phyloP scores from a whole-genome alignment of 495 filamentous ascomycete genomes.

The Xanthoparmelia taractica region DNA sequence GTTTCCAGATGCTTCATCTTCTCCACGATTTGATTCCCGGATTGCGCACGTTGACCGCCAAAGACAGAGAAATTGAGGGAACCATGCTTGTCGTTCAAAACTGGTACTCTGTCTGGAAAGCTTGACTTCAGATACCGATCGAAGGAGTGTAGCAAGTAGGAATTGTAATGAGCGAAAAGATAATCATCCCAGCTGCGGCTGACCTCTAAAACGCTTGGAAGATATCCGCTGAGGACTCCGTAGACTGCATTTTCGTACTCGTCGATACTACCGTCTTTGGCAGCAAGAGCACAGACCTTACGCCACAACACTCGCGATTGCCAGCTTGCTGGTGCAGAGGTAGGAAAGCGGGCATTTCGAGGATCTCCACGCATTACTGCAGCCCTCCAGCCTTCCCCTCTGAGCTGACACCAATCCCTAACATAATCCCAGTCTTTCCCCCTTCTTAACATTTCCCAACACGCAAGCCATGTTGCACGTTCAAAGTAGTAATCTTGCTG shows the following conservation, averaged over 20 bases:
- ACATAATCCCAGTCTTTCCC: constrained; percentile 65
- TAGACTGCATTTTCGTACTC: constrained; percentile 86
- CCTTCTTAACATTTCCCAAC: constrained; percentile 80
- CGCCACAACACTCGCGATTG: constrained; percentile 61
- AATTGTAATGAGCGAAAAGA: constrained; percentile 84
- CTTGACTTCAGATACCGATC: constrained; percentile 50
- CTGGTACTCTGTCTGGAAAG: constrained; percentile 36
- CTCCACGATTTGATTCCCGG: constrained; percentile 43
- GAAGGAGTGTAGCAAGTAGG: constrained; percentile 62
- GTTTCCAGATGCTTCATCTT: constrained; percentile 39
- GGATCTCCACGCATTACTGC: constrained; percentile 50
- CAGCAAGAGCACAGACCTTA: constrained; percentile 69
- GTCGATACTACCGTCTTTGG: constrained; percentile 56
- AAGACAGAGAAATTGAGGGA: constrained; percentile 48
- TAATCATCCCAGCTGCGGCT: constrained; percentile 82
- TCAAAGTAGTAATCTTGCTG: constrained; percentile 79
- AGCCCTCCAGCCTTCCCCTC: constrained; percentile 79
- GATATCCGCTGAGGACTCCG: constrained; percentile 75
- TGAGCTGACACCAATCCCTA: constrained; percentile 68
- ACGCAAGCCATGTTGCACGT: constrained; percentile 75
- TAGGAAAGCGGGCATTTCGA: constrained; percentile 9
- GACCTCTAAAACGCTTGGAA: constrained; percentile 63
- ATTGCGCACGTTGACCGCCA: constrained; percentile 43
- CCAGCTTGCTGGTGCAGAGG: constrained; percentile 13
- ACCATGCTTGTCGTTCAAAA: constrained; percentile 39